A percentile compares a stretch with the other conserved stretches of the same genome.
phyloP scores from a whole-genome alignment of 169 alveolate species.

The Blepharisma undulans region DNA sequence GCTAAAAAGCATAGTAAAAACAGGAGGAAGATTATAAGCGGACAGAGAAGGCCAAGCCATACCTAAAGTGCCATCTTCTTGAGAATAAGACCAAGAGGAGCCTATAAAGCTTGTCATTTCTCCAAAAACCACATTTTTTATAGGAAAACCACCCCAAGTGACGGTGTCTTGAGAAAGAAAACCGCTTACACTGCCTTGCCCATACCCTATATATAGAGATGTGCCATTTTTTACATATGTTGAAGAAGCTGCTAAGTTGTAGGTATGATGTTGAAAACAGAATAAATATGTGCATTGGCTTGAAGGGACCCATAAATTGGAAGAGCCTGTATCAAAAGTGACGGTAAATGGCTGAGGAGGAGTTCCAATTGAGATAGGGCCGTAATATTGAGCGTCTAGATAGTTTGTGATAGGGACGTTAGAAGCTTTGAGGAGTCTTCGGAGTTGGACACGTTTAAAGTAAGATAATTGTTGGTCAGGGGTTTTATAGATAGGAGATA shows the following conservation, averaged over 20 bases:
- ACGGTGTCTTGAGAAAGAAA: slow-evolving; percentile 63
- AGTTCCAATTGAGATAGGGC: slow-evolving; percentile 69
- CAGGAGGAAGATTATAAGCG: background rate
- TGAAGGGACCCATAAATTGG: slow-evolving; percentile 81
- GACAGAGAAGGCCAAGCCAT: slow-evolving; percentile 60
- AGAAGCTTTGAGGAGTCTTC: slow-evolving; percentile 81
- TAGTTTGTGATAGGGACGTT: slow-evolving; percentile 4
- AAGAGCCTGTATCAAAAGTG: slow-evolving; percentile 82
- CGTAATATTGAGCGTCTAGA: slow-evolving; percentile 65
- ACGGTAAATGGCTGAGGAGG: slow-evolving; percentile 71
- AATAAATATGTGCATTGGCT: slow-evolving; percentile 47
- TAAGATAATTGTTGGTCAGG: background rate
- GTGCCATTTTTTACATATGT: slow-evolving; percentile 70
- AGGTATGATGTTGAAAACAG: slow-evolving; percentile 68
- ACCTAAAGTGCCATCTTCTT: slow-evolving; percentile 58
- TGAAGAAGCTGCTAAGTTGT: slow-evolving; percentile 58
- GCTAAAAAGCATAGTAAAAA: background rate
- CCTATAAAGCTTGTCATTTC: slow-evolving; percentile 52
- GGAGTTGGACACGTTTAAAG: slow-evolving; percentile 66
- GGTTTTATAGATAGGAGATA: background rate
- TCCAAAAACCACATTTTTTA: slow-evolving; percentile 46
- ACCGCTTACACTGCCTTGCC: slow-evolving; percentile 78
- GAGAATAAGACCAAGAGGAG: slow-evolving; percentile 35
- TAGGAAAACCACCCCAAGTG: slow-evolving; percentile 51
- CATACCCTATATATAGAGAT: slow-evolving; percentile 64